Evolutionary conservation across 2,329 filamentous ascomycete genomes (phyloP).

Genomic region (Podosphaera xanthii): DNA sequence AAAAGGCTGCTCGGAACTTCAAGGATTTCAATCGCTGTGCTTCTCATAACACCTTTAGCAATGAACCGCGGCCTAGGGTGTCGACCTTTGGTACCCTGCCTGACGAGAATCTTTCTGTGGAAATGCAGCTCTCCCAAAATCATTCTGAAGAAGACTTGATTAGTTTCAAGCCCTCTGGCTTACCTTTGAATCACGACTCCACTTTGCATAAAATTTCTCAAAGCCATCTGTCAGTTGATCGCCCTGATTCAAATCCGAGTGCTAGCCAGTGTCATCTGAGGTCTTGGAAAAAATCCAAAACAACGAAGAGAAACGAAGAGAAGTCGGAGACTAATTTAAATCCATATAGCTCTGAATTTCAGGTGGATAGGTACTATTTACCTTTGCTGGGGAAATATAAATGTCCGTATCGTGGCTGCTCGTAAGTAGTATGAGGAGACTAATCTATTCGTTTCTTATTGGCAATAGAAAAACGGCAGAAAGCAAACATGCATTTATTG

Average conservation of each 20-base stretch:
- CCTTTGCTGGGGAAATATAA: conserved; percentile 9
- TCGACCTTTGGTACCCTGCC: not conserved
- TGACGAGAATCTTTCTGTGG: too few relatives aligned
- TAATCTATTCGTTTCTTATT: not conserved
- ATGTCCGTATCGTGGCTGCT: conserved; percentile 12
- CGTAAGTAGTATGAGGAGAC: conserved; percentile 6
- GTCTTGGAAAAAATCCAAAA: not conserved
- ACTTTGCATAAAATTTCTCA: not conserved
- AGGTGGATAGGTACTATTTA: conserved; percentile 6
- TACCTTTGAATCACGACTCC: not conserved
- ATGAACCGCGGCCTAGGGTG: not conserved
- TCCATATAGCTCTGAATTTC: conserved; percentile 8
- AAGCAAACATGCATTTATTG: conserved; percentile 5
- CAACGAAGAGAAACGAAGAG: not conserved
- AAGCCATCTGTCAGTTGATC: not conserved
- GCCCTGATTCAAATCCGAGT: not conserved
- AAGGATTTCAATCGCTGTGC: conserved; percentile 2
- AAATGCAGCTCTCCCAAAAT: not conserved
- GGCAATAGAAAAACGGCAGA: conserved; percentile 5
- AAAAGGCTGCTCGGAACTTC: conserved; percentile 2
- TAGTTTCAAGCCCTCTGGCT: conserved; percentile 1
- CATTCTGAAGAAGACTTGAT: conserved; percentile 1
- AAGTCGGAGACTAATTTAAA: conserved; percentile 4
- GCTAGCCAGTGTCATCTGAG: not conserved
- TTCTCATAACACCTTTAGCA: not conserved